Base-by-base conservation (phyloP, 768 basidiomycete genomes). In the Boletus reticuloceps region DNA sequence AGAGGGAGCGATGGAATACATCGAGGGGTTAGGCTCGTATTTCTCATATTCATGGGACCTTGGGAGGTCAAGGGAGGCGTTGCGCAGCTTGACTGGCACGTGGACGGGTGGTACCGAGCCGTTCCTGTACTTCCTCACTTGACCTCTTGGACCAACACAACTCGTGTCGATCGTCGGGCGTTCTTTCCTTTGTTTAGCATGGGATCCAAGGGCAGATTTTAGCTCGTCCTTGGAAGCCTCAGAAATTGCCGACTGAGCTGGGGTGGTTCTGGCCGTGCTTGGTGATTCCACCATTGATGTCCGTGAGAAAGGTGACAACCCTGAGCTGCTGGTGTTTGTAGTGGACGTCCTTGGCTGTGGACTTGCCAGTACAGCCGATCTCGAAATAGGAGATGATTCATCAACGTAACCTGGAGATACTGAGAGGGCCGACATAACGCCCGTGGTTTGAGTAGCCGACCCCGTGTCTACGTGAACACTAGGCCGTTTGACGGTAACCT, bases 161-260 rank as follows among this genome's bases (percentile, higher is more conserved):
- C 68, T 69, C 51, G 68, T 69, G 54, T 69, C 68, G 51, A 69
- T 69, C 54, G 69, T 69, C 34, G 68, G 68, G 38, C 69, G 68
- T 42, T 69, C 66, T 42, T 69, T 69, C 41, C 64, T 58, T 40
- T 61, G 68, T 51, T 51, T 70, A 41, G 57, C 9, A 57, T 59
- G 55, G 32, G 55, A 55, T 10, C 55, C 55, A 47, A 63, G 53
- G 50, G 54, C 13, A 47, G 59, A 65, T 41, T 29, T 20, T 29
- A 60, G 48, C 8, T 46, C 50, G 22, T 61, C 58, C 12, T 46
- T 58, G 38, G 43, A 53, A 29, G 22, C 47, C 46, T 67, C 62
- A 32, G 65, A 64, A 19, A 46, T 43, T 19, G 62, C 64, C 5
- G 67, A 69, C 7, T 51, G 61, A 34, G 65, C 59, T n/a, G 68